phyloP scores from a whole-genome alignment of 176 grass and related monocot genomes.

The Saccharum spontaneum region DNA sequence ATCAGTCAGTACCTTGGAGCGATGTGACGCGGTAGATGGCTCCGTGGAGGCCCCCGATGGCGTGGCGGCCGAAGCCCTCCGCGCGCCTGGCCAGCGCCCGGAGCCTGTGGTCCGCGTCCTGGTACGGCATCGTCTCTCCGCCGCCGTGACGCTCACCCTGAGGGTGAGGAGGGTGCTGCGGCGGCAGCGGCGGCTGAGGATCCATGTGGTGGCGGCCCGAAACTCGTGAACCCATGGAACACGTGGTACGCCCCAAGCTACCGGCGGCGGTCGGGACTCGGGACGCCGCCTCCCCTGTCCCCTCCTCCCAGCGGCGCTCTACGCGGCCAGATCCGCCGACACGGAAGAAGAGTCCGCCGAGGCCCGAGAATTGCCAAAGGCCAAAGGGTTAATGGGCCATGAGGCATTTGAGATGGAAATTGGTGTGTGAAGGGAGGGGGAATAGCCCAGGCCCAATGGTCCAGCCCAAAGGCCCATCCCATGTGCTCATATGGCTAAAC shows the following conservation, averaged over 20 bases:
- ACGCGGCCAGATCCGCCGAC: background rate
- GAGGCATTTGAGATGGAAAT: no score
- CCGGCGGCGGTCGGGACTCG: background rate
- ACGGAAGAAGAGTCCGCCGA: background rate
- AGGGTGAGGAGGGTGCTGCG: background rate
- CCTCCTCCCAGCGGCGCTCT: background rate
- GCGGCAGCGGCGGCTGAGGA: background rate
- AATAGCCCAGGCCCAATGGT: background rate
- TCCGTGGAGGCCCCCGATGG: conserved; percentile 57
- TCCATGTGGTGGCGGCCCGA: background rate
- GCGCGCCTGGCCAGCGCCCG: conserved; percentile 34
- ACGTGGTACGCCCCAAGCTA: background rate
- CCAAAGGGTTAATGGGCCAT: no score
- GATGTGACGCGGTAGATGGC: conserved; percentile 56
- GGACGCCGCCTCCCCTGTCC: background rate
- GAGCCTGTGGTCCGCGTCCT: background rate
- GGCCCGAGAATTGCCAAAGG: no score
- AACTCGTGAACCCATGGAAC: background rate
- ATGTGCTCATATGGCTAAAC: background rate
- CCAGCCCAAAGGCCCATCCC: background rate
- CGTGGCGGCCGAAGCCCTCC: conserved; percentile 58
- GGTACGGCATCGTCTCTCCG: background rate
- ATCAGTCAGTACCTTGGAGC: conserved; percentile 34
- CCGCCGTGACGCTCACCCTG: background rate
- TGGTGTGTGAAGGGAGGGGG: no score